Base-by-base conservation (phyloP, 2,329 filamentous ascomycete species). In the Cryphonectria carpinicola region DNA sequence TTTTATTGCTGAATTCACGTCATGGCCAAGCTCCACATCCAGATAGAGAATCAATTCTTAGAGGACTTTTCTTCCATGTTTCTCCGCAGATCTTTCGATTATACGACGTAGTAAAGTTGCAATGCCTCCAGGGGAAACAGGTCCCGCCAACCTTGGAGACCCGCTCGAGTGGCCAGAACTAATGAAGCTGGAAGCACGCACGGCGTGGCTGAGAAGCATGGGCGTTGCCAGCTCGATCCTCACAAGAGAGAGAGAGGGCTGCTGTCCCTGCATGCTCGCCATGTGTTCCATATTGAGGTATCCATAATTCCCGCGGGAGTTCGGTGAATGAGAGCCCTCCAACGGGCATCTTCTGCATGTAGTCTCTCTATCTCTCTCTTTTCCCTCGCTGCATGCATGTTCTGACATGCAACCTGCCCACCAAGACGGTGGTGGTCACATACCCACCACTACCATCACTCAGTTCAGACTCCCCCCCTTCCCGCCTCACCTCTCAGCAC, bases 381-480 rank as follows among this genome's bases (percentile, higher is more conserved):
- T 32, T 4, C 32, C 37, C 8, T 62, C 35, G 19, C 39, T 58
- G 25, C 66, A 52, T 66, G 65, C 37, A 17, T 66, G 52, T 39
- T 39, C 37, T 60, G n/a, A 37, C 52, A 58, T 46, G 65, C n/a
- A n/a, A 41, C 4, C 11, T 19, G 52, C 32, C 22, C 32, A 39
- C n/a, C 52, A 35, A 58, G n/a, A 22, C 11, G 37, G 10, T 32
- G 35, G 14, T 56, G 46, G 46, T n/a, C 46, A 22, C 46, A 49
- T 17, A 49, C n/a, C 28, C 54, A 25, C 41, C 41, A n/a, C 14
- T 39, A 32, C 6, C 46, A 19, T 66, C 54, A 52, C 37, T 66
- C 19, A 32, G 65, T 25, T 6, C 65, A 66, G 65, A 66, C 66
- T 67, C 13, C 66, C 66, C 58, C 58, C n/a, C 54, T 58, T 25